Conservation (phyloP, 2,329 filamentous ascomycete genomes). For the Monosporascus sp. region DNA sequence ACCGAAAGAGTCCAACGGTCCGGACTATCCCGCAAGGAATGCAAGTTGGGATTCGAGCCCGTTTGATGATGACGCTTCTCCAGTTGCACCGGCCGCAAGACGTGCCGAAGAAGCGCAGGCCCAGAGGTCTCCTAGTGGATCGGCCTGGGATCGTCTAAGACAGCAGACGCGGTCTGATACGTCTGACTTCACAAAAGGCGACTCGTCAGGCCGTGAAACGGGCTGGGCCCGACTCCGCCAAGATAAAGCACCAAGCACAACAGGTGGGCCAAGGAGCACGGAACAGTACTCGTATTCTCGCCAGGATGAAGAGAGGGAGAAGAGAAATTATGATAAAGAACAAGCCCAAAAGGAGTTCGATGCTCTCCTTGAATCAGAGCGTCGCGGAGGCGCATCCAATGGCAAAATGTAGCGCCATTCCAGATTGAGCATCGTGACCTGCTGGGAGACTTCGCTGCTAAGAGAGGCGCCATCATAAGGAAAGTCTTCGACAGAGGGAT, state of each 20-base stretch:
- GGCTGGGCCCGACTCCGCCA: slow-evolving; percentile 22
- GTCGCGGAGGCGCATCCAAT: slow-evolving; percentile 14
- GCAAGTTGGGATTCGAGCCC: slow-evolving; percentile 13
- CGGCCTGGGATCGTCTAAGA: slow-evolving; percentile 42
- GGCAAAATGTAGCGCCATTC: background rate
- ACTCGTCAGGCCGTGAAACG: slow-evolving; percentile 22
- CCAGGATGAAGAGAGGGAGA: slow-evolving; percentile 33
- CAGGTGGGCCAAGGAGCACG: slow-evolving; percentile 12
- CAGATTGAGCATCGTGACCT: background rate
- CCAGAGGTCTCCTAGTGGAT: slow-evolving; percentile 20
- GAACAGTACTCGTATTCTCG: slow-evolving; percentile 31
- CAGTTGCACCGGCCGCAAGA: slow-evolving; percentile 30
- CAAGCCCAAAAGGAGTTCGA: slow-evolving; percentile 49
- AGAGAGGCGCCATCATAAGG: no score
- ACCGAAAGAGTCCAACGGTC: background rate
- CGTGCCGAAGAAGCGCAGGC: slow-evolving; percentile 14
- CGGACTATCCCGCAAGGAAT: slow-evolving; percentile 2
- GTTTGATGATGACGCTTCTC: slow-evolving; percentile 33
- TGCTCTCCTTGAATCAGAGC: slow-evolving; percentile 40
- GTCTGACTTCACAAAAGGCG: slow-evolving; percentile 16
- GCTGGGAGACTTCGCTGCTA: background rate
- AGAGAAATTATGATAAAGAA: slow-evolving; percentile 32
- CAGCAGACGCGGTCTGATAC: slow-evolving; percentile 25
- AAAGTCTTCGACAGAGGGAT: no score
- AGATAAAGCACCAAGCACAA: slow-evolving; percentile 17